Evolutionary conservation across 805 yeast species (phyloP), one percentile per base, ranked within the genome.

Genomic region (Kodamaea lidongshanica): DNA sequence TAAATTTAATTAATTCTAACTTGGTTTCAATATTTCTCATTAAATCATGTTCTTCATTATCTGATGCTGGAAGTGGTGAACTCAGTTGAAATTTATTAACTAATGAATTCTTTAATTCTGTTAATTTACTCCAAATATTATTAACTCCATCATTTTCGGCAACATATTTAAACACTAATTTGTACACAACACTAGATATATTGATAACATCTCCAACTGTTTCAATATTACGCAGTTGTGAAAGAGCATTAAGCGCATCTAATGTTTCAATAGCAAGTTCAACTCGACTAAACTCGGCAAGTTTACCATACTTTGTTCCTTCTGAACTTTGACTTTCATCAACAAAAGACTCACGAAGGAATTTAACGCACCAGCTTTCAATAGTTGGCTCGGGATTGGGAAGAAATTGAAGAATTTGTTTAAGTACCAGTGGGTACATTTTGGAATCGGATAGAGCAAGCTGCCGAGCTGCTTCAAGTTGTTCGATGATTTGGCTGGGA

Each of bases 1-100:
- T 71, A 36, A 88, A 76, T 54, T 81, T 84, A 30, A 79, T 61
- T n/a, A 80, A 63, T 16, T 88, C 78, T n/a, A 82, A 57, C 51
- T 72, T 76, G 27, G 77, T 60, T 9, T 80, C 75, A 21, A 76
- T 54, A 27, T 75, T 69, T 50, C 77, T 67, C 19, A 60, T 46
- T 17, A 54, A 43, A 41, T 73, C 77, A 20, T 65, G 61, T 37
- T 72, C 83, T 13, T 56, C 58, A 33, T 64, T 60, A 32, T 65
- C 74, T 12, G 65, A 55, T 10, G 66, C 55, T 12, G 58, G 52
- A 33, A 75, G 61, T 4, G 85, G 86, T 42, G 65, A 76, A 3
- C 48, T 57, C 3, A 74, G 51, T 13, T 67, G 71, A 76, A 85
- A 84, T 34, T 74, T 67, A 7, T 64, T 54, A n/a, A 82, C 51